Conservation (phyloP, 2,329 filamentous ascomycete species). For the Fusarium xyrophilum region DNA sequence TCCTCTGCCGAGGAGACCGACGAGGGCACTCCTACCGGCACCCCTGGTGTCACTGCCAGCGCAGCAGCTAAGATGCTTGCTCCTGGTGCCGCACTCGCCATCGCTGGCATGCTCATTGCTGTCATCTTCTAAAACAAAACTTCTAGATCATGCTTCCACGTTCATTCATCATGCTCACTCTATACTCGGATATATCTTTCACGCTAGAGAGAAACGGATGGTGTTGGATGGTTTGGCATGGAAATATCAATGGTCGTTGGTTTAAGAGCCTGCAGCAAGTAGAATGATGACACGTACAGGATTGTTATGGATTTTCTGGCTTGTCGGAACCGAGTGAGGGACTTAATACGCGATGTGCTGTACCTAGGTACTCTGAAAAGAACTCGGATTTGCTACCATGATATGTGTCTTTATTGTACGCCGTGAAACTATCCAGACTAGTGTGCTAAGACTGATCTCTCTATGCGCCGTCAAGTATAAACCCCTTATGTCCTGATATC, state of each 20-base stretch:
- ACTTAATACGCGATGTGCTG: constrained; percentile 37
- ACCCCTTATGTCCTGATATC: constrained; percentile 17
- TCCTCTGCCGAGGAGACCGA: constrained; percentile 28
- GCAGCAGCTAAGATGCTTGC: constrained; percentile 41
- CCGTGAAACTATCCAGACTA: constrained; percentile 3
- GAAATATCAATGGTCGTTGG: constrained; percentile 20
- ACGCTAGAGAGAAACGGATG: constrained; percentile 15
- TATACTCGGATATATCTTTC: constrained; percentile 22
- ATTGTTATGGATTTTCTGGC: constrained; percentile 28
- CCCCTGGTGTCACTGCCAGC: constrained; percentile 43
- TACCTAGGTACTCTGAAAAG: constrained; percentile 40
- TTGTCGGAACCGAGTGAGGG: constrained; percentile 29
- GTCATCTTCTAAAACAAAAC: constrained; percentile 38
- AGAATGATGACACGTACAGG: constrained; percentile 33
- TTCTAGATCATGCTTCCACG: constrained; percentile 14
- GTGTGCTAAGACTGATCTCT: constrained; percentile 16
- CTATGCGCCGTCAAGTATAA: constrained; percentile 18
- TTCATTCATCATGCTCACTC: constrained; percentile 13
- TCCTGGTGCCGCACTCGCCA: constrained; percentile 37
- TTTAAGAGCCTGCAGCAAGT: constrained; percentile 19
- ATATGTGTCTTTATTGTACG: constrained; percentile 8
- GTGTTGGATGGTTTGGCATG: constrained; percentile 27
- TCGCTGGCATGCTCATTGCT: constrained; percentile 39
- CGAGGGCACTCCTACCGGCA: constrained; percentile 36
- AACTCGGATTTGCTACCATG: constrained; percentile 21